Percentiles rank a stretch among this genome's conserved stretches.
Conservation (phyloP, 805 yeast species). For the Diddensiella caesifluorescens region DNA sequence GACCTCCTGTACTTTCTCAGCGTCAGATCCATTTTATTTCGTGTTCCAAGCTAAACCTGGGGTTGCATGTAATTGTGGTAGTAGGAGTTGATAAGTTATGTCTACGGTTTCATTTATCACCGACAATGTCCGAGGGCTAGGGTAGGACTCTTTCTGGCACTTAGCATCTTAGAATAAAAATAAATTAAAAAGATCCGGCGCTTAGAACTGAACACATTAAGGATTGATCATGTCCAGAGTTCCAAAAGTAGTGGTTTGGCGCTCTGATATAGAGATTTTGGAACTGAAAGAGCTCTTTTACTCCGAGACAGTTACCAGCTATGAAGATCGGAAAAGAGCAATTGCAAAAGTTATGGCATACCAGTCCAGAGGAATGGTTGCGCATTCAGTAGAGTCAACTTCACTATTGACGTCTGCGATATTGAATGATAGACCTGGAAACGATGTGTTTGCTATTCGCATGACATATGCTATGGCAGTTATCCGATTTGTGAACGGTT, state of each 20-base stretch:
- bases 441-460: conserved; percentile 38
- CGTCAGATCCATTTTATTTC: too few species aligned
- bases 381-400: conserved; percentile 70
- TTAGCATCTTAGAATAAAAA: too few species aligned
- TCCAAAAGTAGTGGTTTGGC: conserved; percentile 38
- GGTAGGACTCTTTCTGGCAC: too few species aligned
- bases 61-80: too few species aligned
- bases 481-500: conserved; percentile 84
- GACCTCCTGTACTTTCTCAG: background rate
- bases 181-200: too few species aligned
- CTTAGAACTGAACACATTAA: too few species aligned
- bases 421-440: conserved; percentile 37
- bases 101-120: too few species aligned
- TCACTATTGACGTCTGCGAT: conserved; percentile 49
- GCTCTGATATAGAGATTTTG: conserved; percentile 39
- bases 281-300: conserved; percentile 50
- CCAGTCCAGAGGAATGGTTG: conserved; percentile 55
- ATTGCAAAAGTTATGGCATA: conserved; percentile 49
- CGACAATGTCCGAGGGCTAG: too few species aligned
- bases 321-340: conserved; percentile 45
- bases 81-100: too few species aligned
- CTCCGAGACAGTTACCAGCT: conserved; percentile 24
- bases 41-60: too few species aligned
- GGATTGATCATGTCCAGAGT: conserved; percentile 15
- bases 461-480: conserved; percentile 66